A percentile compares a stretch with the other conserved stretches of the same genome.
Conservation (phyloP, 805 yeast species). For the Metschnikowia aberdeeniae region DNA sequence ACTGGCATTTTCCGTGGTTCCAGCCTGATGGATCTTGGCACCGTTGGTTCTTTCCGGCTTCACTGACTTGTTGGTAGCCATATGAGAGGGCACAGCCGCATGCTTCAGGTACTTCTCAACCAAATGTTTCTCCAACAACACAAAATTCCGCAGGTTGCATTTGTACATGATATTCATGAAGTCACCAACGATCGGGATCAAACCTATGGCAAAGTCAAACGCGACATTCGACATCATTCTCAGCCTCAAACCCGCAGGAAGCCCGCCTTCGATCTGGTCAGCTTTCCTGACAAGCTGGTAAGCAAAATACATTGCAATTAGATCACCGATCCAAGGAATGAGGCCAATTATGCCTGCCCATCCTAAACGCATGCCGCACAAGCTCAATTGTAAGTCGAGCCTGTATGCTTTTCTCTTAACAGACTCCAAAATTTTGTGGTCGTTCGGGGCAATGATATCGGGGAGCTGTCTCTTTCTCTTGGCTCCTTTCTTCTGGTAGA, state of each 20-base stretch:
- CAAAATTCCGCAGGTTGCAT: slow-evolving; percentile 24
- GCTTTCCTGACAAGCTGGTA: slow-evolving; percentile 30
- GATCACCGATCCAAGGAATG: slow-evolving; percentile 40
- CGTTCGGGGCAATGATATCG: slow-evolving; percentile 29
- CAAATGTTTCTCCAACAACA: slow-evolving; percentile 31
- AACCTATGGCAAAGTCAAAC: slow-evolving; percentile 39
- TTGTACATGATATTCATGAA: slow-evolving; percentile 22
- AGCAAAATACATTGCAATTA: slow-evolving; percentile 28
- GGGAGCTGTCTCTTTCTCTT: slow-evolving; percentile 37
- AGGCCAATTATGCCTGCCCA: slow-evolving; percentile 43
- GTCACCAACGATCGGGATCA: slow-evolving; percentile 26
- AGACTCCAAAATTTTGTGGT: slow-evolving; percentile 30
- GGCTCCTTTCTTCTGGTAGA: slow-evolving; percentile 40
- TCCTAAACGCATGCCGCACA: slow-evolving; percentile 39
- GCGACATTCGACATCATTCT: slow-evolving; percentile 36
- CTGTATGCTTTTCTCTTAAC: slow-evolving; percentile 37
- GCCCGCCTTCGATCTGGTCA: slow-evolving; percentile 34
- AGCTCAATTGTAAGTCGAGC: slow-evolving; percentile 35
- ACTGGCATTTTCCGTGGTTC: background rate
- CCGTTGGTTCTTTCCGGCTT: background rate
- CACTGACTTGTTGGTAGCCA: background rate
- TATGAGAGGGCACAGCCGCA: background rate
- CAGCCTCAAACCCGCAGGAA: slow-evolving; percentile 28
- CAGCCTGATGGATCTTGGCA: background rate
- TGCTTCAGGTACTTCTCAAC: slow-evolving; percentile 27